Evolutionary conservation across 1,284 basidiomycete genomes (phyloP), one percentile per base, ranked within the genome.

Genomic region (Irpex sp.): DNA sequence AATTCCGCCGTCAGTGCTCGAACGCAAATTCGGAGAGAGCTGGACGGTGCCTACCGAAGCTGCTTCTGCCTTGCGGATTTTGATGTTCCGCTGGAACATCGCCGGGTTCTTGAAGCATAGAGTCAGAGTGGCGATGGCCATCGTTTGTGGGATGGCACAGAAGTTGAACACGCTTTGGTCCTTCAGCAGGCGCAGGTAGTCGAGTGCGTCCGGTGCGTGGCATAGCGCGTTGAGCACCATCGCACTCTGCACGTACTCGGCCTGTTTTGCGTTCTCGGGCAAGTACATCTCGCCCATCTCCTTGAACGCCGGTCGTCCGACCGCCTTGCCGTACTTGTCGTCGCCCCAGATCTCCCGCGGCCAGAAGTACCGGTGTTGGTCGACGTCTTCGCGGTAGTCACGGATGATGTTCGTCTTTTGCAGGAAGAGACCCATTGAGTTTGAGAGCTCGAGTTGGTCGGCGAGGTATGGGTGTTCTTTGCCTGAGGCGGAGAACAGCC

Each of bases 381-480:
- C 88, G 10, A 88, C 84, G 73, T 99, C 97, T 76, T 99, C 96
- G 52, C 93, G 86, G 76, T 90, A 94, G 74, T 99, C 97, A 61
- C 96, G 89, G 65, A 95, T 93, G 74, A 99, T 98, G 78, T 99
- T 99, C 47, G 95, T 98, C 79, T 99, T 99, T 75, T 99, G 97
- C 10, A 99, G 83, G 59, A 98, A 82, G 16, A 96, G 82, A n/a
- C 97, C 97, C 91, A 98, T 95, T 55, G 91, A 92, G 77, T 98
- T 98, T 67, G 90, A 88, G 1, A 99, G 83, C 65, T 90, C 89
- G 62, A 97, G 84, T 74, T 98, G 93, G 54, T 86, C 78, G 47
- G 84, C 88, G 56, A 99, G 77, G 81, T 86, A 92, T 0, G 82
- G 72, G 0, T 82, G 82, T 76, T 99, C 96, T 71, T 96, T 94